Evolutionary conservation across 2,329 filamentous ascomycete genomes (phyloP).

Genomic region (Fusarium torreyae): DNA sequence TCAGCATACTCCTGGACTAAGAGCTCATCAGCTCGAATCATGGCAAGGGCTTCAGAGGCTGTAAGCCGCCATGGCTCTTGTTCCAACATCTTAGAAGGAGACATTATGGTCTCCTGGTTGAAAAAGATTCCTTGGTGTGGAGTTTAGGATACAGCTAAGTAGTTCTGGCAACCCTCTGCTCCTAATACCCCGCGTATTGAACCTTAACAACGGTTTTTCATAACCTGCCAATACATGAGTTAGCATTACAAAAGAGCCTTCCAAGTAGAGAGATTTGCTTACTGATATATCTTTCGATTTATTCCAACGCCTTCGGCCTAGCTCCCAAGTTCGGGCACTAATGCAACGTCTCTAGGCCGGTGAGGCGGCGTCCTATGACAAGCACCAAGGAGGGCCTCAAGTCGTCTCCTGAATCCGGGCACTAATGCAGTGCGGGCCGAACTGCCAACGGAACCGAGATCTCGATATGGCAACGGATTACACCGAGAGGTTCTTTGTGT

Average conservation of each 20-base stretch:
- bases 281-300: slow-evolving; percentile 5
- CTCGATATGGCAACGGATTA: slow-evolving; percentile 19
- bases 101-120: slow-evolving; percentile 14
- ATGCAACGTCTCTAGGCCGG: slow-evolving; percentile 24
- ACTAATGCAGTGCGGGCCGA: slow-evolving; percentile 41
- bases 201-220: slow-evolving; percentile 1
- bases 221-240: background rate
- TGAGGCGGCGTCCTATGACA: slow-evolving; percentile 31
- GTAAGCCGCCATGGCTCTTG: slow-evolving; percentile 52
- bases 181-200: slow-evolving; percentile 4
- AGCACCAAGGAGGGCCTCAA: slow-evolving; percentile 28
- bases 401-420: slow-evolving; percentile 15
- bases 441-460: slow-evolving; percentile 25
- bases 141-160: background rate
- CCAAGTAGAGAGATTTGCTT: background rate
- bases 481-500: slow-evolving; percentile 24
- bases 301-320: slow-evolving; percentile 1
- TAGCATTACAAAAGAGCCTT: background rate
- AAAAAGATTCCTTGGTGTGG: background rate
- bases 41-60: slow-evolving; percentile 60
- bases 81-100: slow-evolving; percentile 25
- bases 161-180: slow-evolving; percentile 3
- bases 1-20: slow-evolving; percentile 66
- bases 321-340: slow-evolving; percentile 7
- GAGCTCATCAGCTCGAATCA: slow-evolving; percentile 59